These are phyloP conservation scores for Hericium alpestre DNA, from an alignment of 768 basidiomycete genomes.

Conservation along the genomic window DNA sequence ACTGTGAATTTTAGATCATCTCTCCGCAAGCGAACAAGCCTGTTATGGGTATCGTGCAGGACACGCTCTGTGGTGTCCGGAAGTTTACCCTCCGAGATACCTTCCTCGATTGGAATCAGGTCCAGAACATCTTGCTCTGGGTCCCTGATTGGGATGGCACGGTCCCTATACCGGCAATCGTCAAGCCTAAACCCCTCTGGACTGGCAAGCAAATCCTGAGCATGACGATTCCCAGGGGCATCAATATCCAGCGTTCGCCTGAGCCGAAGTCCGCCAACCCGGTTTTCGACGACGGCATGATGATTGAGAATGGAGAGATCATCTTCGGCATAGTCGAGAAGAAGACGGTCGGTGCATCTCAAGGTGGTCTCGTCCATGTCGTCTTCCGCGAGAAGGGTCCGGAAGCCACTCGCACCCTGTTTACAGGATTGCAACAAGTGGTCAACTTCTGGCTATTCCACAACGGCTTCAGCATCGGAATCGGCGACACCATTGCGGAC, in stretches of 20 bases:
- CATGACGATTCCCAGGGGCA: conserved; percentile 86
- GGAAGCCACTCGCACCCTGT: conserved; percentile 79
- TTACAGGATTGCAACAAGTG: conserved; percentile 88
- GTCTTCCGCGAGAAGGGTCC: conserved; percentile 97
- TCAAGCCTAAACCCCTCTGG: conserved; percentile 97
- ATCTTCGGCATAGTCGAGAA: conserved; percentile 95
- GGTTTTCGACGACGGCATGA: conserved; percentile 85
- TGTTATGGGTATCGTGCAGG: conserved; percentile 99
- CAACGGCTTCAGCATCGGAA: conserved; percentile 97
- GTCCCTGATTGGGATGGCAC: conserved; percentile 94
- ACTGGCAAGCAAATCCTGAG: conserved; percentile 94
- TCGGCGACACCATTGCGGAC: conserved; percentile 97
- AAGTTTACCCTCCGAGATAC: conserved; percentile 94
- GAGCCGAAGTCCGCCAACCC: conserved; percentile 75
- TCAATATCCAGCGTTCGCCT: conserved; percentile 80
- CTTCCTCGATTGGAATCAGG: conserved; percentile 90
- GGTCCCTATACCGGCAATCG: conserved; percentile 84
- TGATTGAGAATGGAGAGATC: conserved; percentile 95
- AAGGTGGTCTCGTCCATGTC: conserved; percentile 91
- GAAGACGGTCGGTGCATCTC: conserved; percentile 94
- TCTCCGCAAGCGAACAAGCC: conserved; percentile 99
- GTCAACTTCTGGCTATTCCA: conserved; percentile 99
- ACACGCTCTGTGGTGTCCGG: conserved; percentile 93
- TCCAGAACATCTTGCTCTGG: conserved; percentile 98
- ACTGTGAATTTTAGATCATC: conserved; percentile 58